Evolutionary conservation across 1,284 basidiomycete genomes (phyloP).

Genomic region (Mrakiaceae sp.): DNA sequence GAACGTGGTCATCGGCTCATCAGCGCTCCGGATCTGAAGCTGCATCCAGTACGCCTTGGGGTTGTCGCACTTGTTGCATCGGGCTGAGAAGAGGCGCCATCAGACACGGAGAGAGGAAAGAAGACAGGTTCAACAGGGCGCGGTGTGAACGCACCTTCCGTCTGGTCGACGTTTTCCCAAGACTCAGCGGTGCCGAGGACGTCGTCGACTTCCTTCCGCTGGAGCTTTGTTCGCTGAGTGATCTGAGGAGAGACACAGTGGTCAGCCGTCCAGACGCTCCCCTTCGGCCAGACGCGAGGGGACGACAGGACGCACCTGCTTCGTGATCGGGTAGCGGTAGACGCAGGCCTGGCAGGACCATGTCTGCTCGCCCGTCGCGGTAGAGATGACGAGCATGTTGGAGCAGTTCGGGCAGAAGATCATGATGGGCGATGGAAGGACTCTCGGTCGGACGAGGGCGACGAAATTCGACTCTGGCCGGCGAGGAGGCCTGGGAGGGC

Average conservation of each 20-base stretch:
- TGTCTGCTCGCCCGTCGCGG: conserved; percentile 15
- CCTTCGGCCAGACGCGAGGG: neutral
- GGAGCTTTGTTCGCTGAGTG: conserved; percentile 71
- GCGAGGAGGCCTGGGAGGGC: neutral
- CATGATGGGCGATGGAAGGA: neutral
- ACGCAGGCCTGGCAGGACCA: conserved; percentile 17
- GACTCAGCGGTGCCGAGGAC: conserved; percentile 85
- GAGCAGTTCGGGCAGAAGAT: conserved; percentile 17
- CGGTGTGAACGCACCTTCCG: conserved; percentile 44
- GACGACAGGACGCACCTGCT: conserved; percentile 7
- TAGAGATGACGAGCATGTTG: conserved; percentile 16
- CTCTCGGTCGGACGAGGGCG: no score
- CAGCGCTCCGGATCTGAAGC: conserved; percentile 89
- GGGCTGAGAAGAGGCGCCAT: conserved; percentile 39
- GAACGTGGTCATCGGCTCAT: conserved; percentile 96
- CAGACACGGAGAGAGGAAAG: neutral
- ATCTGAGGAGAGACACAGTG: conserved; percentile 43
- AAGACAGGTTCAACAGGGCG: neutral
- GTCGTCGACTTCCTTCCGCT: conserved; percentile 81
- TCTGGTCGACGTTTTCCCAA: conserved; percentile 92
- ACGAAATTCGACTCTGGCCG: no score
- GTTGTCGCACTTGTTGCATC: conserved; percentile 85
- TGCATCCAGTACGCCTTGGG: conserved; percentile 87
- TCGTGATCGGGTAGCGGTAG: conserved; percentile 16
- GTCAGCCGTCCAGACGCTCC: no score